Evolutionary conservation across 768 basidiomycete species (phyloP).

Genomic region (Collybiopsis luxurians): DNA sequence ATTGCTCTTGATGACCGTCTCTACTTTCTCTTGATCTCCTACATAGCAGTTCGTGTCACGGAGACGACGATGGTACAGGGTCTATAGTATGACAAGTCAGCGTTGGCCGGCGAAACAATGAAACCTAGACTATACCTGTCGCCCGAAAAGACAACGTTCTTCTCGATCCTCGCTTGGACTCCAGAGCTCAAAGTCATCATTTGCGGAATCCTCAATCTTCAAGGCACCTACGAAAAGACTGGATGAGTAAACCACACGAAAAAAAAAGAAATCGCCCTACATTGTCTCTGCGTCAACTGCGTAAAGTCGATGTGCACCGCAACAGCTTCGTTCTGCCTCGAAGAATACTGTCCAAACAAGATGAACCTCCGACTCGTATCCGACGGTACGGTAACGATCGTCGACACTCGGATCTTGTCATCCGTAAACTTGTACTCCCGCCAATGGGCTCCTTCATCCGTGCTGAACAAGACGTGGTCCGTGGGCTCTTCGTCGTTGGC

Average conservation of each 20-base stretch:
- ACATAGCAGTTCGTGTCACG: constrained; percentile 82
- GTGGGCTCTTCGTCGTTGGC: constrained; percentile 95
- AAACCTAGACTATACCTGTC: constrained; percentile 53
- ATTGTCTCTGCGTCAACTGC: constrained; percentile 68
- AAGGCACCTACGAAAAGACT: constrained; percentile 54
- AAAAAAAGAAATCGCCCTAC: constrained; percentile 41
- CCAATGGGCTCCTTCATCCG: constrained; percentile 88
- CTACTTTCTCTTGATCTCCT: constrained; percentile 60
- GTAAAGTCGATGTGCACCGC: constrained; percentile 90
- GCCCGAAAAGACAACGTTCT: constrained; percentile 89
- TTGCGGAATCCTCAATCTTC: constrained; percentile 62
- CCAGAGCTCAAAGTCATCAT: constrained; percentile 98
- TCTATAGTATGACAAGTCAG: constrained; percentile 39
- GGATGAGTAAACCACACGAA: neutral
- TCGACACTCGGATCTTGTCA: constrained; percentile 68
- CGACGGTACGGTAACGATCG: constrained; percentile 83
- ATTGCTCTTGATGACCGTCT: constrained; percentile 54
- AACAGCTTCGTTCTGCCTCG: constrained; percentile 46
- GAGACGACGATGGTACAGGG: constrained; percentile 85
- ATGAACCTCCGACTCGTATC: constrained; percentile 94
- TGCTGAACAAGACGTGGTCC: constrained; percentile 85
- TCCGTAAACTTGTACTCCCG: constrained; percentile 80
- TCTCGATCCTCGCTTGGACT: constrained; percentile 88
- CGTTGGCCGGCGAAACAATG: neutral
- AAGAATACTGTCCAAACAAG: constrained; percentile 65